Conservation (phyloP, 2,329 filamentous ascomycete species). For the Rhynchosporium secalis region DNA sequence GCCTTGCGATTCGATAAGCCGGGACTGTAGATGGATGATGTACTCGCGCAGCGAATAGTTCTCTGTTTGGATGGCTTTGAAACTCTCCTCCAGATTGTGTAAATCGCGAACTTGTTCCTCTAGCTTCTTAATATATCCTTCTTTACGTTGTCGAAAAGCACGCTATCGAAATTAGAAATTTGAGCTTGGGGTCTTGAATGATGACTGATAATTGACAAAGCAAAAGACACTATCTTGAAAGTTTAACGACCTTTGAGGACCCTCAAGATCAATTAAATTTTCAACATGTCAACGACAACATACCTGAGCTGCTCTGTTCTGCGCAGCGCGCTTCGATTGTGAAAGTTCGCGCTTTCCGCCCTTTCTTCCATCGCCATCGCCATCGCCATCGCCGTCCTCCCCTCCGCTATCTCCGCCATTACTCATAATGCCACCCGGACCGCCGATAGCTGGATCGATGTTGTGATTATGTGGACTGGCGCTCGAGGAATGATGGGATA, state of each 20-base stretch:
- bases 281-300: conserved; percentile 38
- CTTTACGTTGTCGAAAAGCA: conserved; percentile 95
- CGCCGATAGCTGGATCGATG: conserved; percentile 41
- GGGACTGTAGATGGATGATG: conserved; percentile 84
- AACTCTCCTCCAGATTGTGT: conserved; percentile 71
- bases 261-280: conserved; percentile 6
- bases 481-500: conserved; percentile 35
- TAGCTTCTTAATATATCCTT: conserved; percentile 96
- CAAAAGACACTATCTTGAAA: conserved; percentile 34
- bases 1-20: conserved; percentile 78
- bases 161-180: conserved; percentile 58
- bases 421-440: conserved; percentile 36
- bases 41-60: conserved; percentile 92
- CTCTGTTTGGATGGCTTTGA: conserved; percentile 80
- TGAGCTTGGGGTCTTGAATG: conserved; percentile 33
- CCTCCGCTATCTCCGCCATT: conserved; percentile 37
- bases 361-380: conserved; percentile 60
- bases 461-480: conserved; percentile 40
- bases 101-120: conserved; percentile 90
- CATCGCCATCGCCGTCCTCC: conserved; percentile 35
- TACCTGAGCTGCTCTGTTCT: conserved; percentile 97
- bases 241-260: conserved; percentile 30
- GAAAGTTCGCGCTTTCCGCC: conserved; percentile 84
- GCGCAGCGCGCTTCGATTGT: conserved; percentile 92
- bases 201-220: conserved; percentile 43